Base-by-base conservation (phyloP, 2,329 filamentous ascomycete species). In the Stemphylium vesicarium region DNA sequence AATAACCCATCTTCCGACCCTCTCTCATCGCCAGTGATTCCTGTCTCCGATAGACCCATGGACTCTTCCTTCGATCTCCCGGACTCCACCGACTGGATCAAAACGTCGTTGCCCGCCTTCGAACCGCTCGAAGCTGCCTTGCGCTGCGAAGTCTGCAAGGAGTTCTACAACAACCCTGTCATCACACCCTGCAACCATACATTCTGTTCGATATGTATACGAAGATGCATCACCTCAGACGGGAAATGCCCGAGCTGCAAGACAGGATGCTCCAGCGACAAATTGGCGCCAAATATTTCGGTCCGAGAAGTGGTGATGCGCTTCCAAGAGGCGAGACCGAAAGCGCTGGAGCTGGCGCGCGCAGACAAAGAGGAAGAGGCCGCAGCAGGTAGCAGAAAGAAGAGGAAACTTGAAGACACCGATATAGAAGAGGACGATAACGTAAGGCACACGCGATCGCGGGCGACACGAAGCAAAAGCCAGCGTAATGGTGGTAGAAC, bases 111-210 rank as follows among this genome's bases (percentile, higher is more conserved):
- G 1, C 78, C 85, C 13, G 79, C 80, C 12, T 84, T 96, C 50
- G 81, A 86, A 42, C 79, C 84, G 12, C 85, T 99, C 59, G 95
- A 99, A 70, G 87, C 89, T 56, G 87, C 92, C 3, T 82, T 99
- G 16, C 91, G 95, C 66, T 99, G 95, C 77, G 91, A 98, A 76
- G 90, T 99, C 56, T 99, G 95, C 85, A 98, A 98, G 74, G 96
- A 99, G 75, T 96, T 98, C 77, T 98, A 91, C 79, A 87, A 87
- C 57, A 96, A 92, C 45, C 95, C 95, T 0, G 95, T 99, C 85
- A 88, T 97, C 59, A 99, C 95, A 0, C 90, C 91, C 1, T 99
- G 95, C 78, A 90, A 87, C 49, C 95, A 99, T 74, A 98, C 95
- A 0, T 99, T 99, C 72, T 99, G 95, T 81, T 97, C 94, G 6